Base-by-base conservation (phyloP, 441 rosid species). In the Erysimum pusillum region DNA sequence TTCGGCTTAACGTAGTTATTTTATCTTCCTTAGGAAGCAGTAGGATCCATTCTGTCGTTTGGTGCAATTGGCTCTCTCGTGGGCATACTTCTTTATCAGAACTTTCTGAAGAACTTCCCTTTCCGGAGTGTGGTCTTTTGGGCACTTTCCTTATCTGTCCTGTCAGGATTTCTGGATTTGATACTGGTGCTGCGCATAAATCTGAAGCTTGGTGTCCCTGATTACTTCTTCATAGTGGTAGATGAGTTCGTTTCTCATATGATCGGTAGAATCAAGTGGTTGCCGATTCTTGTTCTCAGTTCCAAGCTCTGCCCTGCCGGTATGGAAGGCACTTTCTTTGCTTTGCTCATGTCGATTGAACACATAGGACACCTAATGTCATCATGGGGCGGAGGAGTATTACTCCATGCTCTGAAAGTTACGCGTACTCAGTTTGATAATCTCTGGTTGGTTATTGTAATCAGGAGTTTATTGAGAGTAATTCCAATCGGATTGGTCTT, bases 271-370 rank as follows among this genome's bases (percentile, higher is more conserved):
- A 76, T 91, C 38, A 89, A 89, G 71, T 91, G 94, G 92, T 83
- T 88, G 87, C 97, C 92, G 4, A 80, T 88, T 28, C 92, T 88
- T 51, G 94, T 88, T 2, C 89, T 89, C n/a, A 88, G 92, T 66
- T 85, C 97, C 48, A 91, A 89, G 88, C 88, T 91, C 49, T 89
- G 90, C 63, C 97, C 94, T 58, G 63, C 90, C 9, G 94, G 97
- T 13, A 87, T 85, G 74, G 91, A 89, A 80, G 97, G 90, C 57
- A 89, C 94, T 11, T 91, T 91, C 82, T 91, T 87, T 58, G 94
- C 97, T 63, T 56, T 89, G 76, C 84, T 91, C 72, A 89, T 89
- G 91, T 91, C 94, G 48, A 88, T 88, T 28, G 94, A 91, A 67
- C 84, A 91, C 52, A 53, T 85, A n/a, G 97, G 94, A 72, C 56